Base-by-base conservation (phyloP, 768 basidiomycete genomes). In the Mrakia hoshinonis region DNA sequence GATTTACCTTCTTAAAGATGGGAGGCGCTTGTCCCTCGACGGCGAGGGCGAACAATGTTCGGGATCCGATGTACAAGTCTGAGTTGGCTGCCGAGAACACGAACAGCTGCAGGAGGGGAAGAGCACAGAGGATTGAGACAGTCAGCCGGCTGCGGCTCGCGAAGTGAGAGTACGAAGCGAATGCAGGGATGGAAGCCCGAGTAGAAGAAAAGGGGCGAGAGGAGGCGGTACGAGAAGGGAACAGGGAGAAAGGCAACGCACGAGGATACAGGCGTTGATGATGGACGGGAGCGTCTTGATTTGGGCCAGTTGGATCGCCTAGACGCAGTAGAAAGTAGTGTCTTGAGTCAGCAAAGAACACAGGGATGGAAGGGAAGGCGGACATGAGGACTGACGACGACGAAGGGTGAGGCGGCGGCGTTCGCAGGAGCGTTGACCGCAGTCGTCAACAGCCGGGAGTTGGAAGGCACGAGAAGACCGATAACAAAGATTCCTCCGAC, bases 401-500 rank as follows among this genome's bases (percentile, higher is more conserved):
- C 84, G 77, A 88, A 87, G 3, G 70, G 84, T 81, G 11, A 88
- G 87, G 52, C 90, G 82, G 61, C 75, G 75, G 65, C 83, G 75
- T 77, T 79, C 77, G 36, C 36, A 24, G 47, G 43, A 47, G 48
- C 47, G 4, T 18, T 34, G 43, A 46, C n/a, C 4, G 62, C 62
- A 24, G 62, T 48, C 0, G 46, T 12, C n/a, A 64, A 29, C 36
- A 6, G 63, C 13, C 26, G 3, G 34, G 49, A 61, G 52, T 61
- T 62, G 46, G 39, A 38, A 13, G 60, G 68, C 3, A 69, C 55
- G 55, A 94, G 85, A 0, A 92, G 81, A 55, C 91, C 90, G 74
- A 95, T 92, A 63, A 93, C 79, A 68, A 84, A 81, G 13, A 88
- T 88, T 51, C 90, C 83, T 55, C 76, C 76, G 61, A 83, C 76